Evolutionary conservation across 768 basidiomycete genomes (phyloP), one percentile per base, ranked within the genome.

Genomic region (Rhizopogon rudus): DNA sequence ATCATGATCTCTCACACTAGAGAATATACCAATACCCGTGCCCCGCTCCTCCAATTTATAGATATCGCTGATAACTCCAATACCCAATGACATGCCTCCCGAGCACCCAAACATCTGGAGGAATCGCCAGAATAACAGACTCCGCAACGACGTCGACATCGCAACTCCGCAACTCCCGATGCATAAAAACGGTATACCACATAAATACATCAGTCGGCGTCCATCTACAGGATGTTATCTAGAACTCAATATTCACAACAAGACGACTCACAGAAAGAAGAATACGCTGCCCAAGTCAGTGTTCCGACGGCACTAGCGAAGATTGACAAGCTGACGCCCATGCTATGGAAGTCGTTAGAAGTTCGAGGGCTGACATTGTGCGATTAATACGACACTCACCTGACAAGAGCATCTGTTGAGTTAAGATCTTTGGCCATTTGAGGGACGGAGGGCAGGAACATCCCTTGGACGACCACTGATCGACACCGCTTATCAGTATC

Each of bases 361-460:
- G 3, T n/a, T 22, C 12, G n/a, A 28, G 6, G 10, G 22, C 6
- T 2, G n/a, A 7, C 3, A 25, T 25, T 25, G 17, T 44, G 4
- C 7, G 20, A 16, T 16, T 2, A 10, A 12, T 14, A 29, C 6
- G 7, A 31, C 12, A 29, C 55, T 1, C 43, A 81, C 81, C 81
- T 86, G 46, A 89, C 75, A 17, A 86, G 67, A 9, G 76, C 55
- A 0, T 75, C 76, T 0, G 83, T 81, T 0, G 84, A 75, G n/a
- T 77, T 51, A 4, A 90, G 63, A 55, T 90, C 87, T 22, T 67
- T 66, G 2, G 87, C 81, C 55, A 91, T 81, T 45, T 84, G 76
- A 0, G 86, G 85, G 51, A 90, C 85, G 0, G 81, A 80, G 0
- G 87, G 87, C 0, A 87, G 74, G 63, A 90, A 87, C 0, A 82